Evolutionary conservation across 2,329 filamentous ascomycete genomes (phyloP), one percentile per base, ranked within the genome.

Genomic region (Coniochaeta pulveracea): DNA sequence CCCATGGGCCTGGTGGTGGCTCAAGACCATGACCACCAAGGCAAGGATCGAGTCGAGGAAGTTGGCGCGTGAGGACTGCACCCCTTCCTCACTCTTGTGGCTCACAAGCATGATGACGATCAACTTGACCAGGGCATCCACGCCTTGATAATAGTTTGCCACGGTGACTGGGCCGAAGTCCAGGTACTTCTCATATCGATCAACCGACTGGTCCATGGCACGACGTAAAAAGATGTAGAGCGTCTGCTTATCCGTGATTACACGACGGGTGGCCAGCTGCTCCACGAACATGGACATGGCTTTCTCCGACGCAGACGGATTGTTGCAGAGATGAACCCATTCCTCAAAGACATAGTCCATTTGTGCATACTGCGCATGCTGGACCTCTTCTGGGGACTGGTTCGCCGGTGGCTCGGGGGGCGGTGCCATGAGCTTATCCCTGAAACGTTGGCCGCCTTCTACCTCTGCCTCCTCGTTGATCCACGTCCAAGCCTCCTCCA

Each of bases 291-390:
- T 73, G 5, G 71, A 62, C 34, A 77, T 66, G 1, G 79, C 72
- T 48, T 80, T 82, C 40, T 85, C 80, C 4, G 80, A 77, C 4
- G 80, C 75, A 43, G 79, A 76, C n/a, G 76, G 71, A 46, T 85
- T 84, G 54, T 81, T 81, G 59, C 71, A 80, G 6, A 95, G 70
- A 38, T 80, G 77, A 18, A 89, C 73, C 91, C 91, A 98, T 59
- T 98, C 91, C 26, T 89, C 86, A 48, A 98, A 95, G 14, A 95
- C 71, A 51, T 98, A 96, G 46, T 93, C 85, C 58, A 93, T 76
- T 53, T 95, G 85, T 40, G 93, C 85, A 40, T 78, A 75, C 44
- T 78, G 78, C 19, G 72, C 65, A 24, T 61, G 54, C 11, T 64
- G 57, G 32, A 74, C 68, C 36, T 79, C 72, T 15, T 69, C 73